Base-by-base conservation (phyloP, 2,329 filamentous ascomycete species). In the Colletotrichum tabaci region DNA sequence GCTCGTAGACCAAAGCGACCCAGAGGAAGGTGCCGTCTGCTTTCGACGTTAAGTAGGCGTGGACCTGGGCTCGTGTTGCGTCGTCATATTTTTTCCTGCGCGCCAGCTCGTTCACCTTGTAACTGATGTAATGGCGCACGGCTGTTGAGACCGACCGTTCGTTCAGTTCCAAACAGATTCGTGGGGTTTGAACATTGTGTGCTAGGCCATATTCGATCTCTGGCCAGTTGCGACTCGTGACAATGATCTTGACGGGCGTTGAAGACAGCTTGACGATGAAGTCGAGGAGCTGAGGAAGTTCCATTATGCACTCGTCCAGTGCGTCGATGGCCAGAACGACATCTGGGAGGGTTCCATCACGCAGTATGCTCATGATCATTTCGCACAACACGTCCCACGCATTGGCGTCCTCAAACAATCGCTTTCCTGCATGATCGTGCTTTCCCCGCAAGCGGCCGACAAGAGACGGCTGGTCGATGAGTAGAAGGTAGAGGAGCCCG, bases 201-300 rank as follows among this genome's bases (percentile, higher is more conserved):
- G 74, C 71, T 6, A 86, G 73, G 1, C 61, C 47, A 35, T 79
- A 70, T 61, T 84, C 77, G 53, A 87, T 85, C 0, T 76, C 73
- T 0, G 68, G 74, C 76, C 72, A 77, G 35, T 86, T 85, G 4
- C 85, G 85, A 62, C 85, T 87, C 0, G 84, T 83, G 0, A 84
- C 70, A 18, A 87, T 67, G 81, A 83, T 86, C 72, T 84, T 87
- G 2, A 81, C 75, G 1, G 69, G 64, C 15, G 74, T 77, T 0
- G 60, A 72, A 2, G 46, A 58, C 0, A 46, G 0, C 1, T 26
- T 7, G 1, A 46, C 9, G 57, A 86, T 79, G 15, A 84, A 72
- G 0, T 80, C 56, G 15, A 87, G 75, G 4, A 87, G 81, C 49
- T 78, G 56, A 0, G 38, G 4, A 0, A 58, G 60, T 1, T 18